phyloP scores from a whole-genome alignment of 2,329 filamentous ascomycete species.

The Ophiosphaerella narmari region DNA sequence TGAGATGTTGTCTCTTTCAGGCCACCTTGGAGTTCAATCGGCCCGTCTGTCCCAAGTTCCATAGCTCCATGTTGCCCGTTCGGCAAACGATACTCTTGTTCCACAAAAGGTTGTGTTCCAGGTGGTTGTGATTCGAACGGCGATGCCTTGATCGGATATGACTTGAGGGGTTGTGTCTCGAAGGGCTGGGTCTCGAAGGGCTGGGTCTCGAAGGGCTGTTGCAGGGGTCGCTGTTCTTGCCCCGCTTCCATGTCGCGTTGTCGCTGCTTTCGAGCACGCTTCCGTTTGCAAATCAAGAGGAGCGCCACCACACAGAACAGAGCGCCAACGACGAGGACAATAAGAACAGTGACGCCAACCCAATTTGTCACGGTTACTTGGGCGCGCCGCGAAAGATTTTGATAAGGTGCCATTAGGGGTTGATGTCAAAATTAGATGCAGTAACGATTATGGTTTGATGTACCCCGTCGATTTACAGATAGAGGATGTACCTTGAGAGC shows the following conservation, averaged over 20 bases:
- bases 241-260: conserved; percentile 9
- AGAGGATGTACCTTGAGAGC: neutral
- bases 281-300: conserved; percentile 8
- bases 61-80: neutral
- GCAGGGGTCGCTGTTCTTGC: conserved; percentile 1
- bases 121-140: neutral
- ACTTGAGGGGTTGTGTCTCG: neutral
- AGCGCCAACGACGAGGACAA: neutral
- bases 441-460: neutral
- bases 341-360: conserved; percentile 2
- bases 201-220: conserved; percentile 2
- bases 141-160: neutral
- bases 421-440: neutral
- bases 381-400: conserved; percentile 5
- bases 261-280: conserved; percentile 9
- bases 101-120: neutral
- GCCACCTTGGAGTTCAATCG: conserved; percentile 12
- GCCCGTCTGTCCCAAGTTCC: neutral
- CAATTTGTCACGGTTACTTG: conserved; percentile 2
- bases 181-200: neutral
- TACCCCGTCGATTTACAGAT: too few relatives aligned
- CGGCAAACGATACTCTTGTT: neutral
- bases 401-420: conserved; percentile 7
- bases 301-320: conserved; percentile 9
- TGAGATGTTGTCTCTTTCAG: neutral